Conservation (phyloP, 805 yeast genomes). For the Maudiozyma turicensis region DNA sequence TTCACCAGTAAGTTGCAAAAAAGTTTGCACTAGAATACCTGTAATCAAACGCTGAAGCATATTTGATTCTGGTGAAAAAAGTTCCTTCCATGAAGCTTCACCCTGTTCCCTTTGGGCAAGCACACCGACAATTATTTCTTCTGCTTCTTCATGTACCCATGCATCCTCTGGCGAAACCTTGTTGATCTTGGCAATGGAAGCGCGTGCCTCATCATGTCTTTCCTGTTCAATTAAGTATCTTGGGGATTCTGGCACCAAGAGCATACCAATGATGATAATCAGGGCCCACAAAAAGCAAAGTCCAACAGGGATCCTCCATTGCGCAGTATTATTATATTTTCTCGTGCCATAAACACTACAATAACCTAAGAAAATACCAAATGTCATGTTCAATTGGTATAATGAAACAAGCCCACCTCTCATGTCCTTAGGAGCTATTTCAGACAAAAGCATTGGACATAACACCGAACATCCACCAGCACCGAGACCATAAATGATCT, state of each 20-base stretch:
- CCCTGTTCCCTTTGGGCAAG: slow-evolving; percentile 54
- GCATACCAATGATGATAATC: slow-evolving; percentile 29
- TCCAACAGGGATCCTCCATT: slow-evolving; percentile 68
- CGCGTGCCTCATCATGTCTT: slow-evolving; percentile 43
- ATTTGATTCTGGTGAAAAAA: slow-evolving; percentile 58
- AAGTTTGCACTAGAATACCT: slow-evolving; percentile 44
- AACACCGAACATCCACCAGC: slow-evolving; percentile 70
- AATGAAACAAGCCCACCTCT: slow-evolving; percentile 65
- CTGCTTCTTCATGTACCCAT: slow-evolving; percentile 47
- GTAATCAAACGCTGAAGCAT: slow-evolving; percentile 37
- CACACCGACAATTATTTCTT: slow-evolving; percentile 48
- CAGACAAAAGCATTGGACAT: slow-evolving; percentile 64
- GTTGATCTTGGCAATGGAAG: slow-evolving; percentile 48
- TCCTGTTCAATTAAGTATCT: slow-evolving; percentile 49
- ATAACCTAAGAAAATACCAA: slow-evolving; percentile 69
- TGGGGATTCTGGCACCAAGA: slow-evolving; percentile 64
- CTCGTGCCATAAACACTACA: slow-evolving; percentile 63
- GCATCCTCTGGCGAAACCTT: slow-evolving; percentile 44
- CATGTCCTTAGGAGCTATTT: slow-evolving; percentile 56
- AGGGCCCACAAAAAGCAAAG: slow-evolving; percentile 40
- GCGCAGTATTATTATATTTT: slow-evolving; percentile 49
- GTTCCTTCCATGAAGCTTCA: slow-evolving; percentile 53
- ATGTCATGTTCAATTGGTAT: slow-evolving; percentile 60
- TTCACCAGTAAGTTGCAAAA: slow-evolving; percentile 56
- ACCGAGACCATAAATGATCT: slow-evolving; percentile 64